A percentile compares a stretch with the other conserved stretches of the same genome.
Evolutionary conservation across 225 moss, liverwort and hornwort genomes (phyloP).

Genomic region (Takakia lepidozioides): DNA sequence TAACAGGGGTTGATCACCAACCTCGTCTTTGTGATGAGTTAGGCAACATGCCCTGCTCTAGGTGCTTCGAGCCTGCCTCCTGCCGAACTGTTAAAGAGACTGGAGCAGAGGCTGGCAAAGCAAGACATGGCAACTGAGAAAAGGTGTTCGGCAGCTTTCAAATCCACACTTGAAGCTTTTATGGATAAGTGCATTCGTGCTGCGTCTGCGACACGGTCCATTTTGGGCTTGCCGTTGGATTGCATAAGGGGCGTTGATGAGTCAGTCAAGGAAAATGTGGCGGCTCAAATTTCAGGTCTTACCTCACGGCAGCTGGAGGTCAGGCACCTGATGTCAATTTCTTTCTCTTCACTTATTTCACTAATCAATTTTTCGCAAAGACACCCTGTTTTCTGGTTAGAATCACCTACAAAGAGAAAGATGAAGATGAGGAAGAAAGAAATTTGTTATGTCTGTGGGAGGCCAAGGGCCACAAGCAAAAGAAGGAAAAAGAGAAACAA

Average conservation of each 20-base stretch:
- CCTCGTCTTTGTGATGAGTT: too few species aligned
- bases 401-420: too few species aligned
- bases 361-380: too few species aligned
- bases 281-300: conserved; percentile 68
- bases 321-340: conserved; percentile 5
- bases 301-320: conserved; percentile 80
- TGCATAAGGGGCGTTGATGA: conserved; percentile 26
- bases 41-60: conserved; percentile 84
- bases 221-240: conserved; percentile 59
- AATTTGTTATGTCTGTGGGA: too few species aligned
- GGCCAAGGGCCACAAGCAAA: too few species aligned
- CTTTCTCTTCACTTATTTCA: too few species aligned
- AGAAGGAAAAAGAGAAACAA: too few species aligned
- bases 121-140: conserved; percentile 55
- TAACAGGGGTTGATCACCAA: too few species aligned
- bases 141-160: conserved; percentile 71
- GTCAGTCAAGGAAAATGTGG: conserved; percentile 44
- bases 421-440: too few species aligned
- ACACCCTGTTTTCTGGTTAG: too few species aligned
- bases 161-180: conserved; percentile 44
- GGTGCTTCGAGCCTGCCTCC: conserved; percentile 39
- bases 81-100: conserved; percentile 39
- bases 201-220: conserved; percentile 51
- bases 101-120: conserved; percentile 55
- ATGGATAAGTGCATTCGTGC: conserved; percentile 42